Percentiles rank a stretch among this genome's conserved stretches.
Conservation (phyloP, 495 filamentous ascomycete species). For the Xylaria venustula region DNA sequence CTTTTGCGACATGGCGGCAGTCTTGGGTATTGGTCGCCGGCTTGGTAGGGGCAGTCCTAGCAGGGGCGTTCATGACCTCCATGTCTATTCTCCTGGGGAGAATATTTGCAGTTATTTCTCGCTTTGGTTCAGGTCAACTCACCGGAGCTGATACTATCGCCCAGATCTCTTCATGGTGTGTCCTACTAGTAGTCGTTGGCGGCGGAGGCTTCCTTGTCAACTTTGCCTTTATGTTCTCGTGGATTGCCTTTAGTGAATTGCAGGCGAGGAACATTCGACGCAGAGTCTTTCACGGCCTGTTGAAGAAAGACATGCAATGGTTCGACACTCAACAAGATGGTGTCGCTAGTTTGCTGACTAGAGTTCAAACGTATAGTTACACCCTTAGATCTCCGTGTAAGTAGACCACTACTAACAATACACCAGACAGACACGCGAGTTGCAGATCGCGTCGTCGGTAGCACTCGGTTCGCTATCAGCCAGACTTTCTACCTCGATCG, state of each 20-base stretch:
- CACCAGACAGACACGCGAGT: slow-evolving; percentile 72
- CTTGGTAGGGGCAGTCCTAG: slow-evolving; percentile 54
- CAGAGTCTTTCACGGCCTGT: slow-evolving; percentile 62
- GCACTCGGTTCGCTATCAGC: slow-evolving; percentile 69
- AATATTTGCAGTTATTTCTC: slow-evolving; percentile 69
- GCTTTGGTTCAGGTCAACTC: slow-evolving; percentile 59
- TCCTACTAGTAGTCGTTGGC: slow-evolving; percentile 61
- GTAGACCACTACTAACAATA: slow-evolving; percentile 14
- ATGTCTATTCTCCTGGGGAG: slow-evolving; percentile 72
- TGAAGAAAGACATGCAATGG: slow-evolving; percentile 76
- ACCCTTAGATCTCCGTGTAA: background rate
- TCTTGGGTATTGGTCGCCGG: slow-evolving; percentile 47
- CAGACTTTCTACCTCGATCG: slow-evolving; percentile 57
- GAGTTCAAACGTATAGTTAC: slow-evolving; percentile 67
- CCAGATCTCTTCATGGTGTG: slow-evolving; percentile 56
- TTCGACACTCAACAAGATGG: slow-evolving; percentile 75
- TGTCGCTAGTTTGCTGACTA: slow-evolving; percentile 65
- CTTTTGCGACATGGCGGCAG: slow-evolving; percentile 68
- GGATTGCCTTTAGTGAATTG: slow-evolving; percentile 76
- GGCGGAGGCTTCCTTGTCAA: slow-evolving; percentile 62
- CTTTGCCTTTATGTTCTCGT: slow-evolving; percentile 61
- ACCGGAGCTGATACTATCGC: slow-evolving; percentile 48
- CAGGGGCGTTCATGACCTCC: slow-evolving; percentile 61
- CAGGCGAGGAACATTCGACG: slow-evolving; percentile 67
- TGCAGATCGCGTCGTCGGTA: slow-evolving; percentile 77